Evolutionary conservation across 2,329 filamentous ascomycete species (phyloP).

Genomic region (Cadophora luteo-olivacea): DNA sequence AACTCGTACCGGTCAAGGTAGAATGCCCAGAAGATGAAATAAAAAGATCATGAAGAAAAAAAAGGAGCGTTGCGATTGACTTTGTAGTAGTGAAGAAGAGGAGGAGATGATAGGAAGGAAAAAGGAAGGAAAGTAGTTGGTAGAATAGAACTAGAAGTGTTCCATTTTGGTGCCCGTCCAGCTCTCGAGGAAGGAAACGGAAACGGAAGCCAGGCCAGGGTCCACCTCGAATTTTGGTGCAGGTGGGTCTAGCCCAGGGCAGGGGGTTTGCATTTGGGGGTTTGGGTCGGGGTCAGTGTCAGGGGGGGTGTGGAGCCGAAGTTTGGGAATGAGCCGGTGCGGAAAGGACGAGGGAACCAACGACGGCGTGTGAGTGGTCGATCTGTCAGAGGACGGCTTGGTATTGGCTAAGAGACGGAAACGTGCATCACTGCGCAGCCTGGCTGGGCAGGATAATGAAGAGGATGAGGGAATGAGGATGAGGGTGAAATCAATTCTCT

Average conservation of each 20-base stretch:
- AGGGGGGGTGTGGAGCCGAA: neutral
- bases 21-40: conserved; percentile 30
- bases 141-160: too few relatives aligned
- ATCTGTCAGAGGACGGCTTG: neutral
- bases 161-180: too few relatives aligned
- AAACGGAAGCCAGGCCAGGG: neutral
- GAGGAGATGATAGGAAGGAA: neutral
- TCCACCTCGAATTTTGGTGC: neutral
- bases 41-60: conserved; percentile 27
- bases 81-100: conserved; percentile 8
- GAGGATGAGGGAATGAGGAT: neutral
- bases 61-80: conserved; percentile 24
- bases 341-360: neutral
- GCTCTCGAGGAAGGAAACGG: neutral
- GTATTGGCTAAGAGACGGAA: neutral
- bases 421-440: neutral
- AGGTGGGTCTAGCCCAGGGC: neutral
- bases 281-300: neutral
- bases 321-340: neutral
- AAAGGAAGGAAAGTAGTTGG: neutral
- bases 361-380: neutral
- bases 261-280: neutral
- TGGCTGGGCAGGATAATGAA: too few relatives aligned
- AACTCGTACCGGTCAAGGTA: conserved; percentile 32
- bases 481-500: neutral